Evolutionary conservation across 108 stramenopile genomes (phyloP), one percentile per base, ranked within the genome.

Genomic region (Nitzschia putrida): DNA sequence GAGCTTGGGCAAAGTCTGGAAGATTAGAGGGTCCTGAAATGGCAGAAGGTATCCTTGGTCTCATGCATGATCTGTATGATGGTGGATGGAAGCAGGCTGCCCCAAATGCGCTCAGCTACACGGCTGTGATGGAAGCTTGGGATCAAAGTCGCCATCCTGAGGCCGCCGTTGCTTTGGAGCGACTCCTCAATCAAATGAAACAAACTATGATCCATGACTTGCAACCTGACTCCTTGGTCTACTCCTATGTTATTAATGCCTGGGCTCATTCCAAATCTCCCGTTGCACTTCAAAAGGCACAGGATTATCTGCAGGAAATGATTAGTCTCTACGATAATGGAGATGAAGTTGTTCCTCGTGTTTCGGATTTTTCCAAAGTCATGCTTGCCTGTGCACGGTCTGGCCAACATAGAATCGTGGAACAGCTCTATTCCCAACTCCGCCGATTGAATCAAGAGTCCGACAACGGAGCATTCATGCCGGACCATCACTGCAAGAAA

Each of bases 1-100:
- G 78, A 39, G 84, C 84, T 16, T 90, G 86, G 86, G 85, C 86
- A 11, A 86, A 84, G 68, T 81, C 82, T 57, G 78, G 81, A 12
- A 51, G 61, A 23, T 13, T 71, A 24, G 71, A 77, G 57, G 86
- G 82, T 1, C 81, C 83, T 9, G 76, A 80, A 54, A 79, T 71
- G 52, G 89, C 86, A 13, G 66, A 72, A 8, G 75, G 77, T 12
- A 29, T 90, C 2, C 59, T 90, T 34, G 49, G 71, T 9, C 60
- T 71, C 72, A 84, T 90, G 81, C 68, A 80, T 39, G 68, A 82
- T 41, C 50, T 77, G 38, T 75, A 81, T 42, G 70, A 71, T 2
- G 58, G 39, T 42, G 75, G 64, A n/a, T 72, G 63, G 63, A 55
- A 21, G 1, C 50, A 70, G 12, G 64, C 71, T 14, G 55, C 43